These are phyloP conservation scores for Peniophora sp. DNA, from an alignment of 1,284 basidiomycete species.

Conservation along the genomic window DNA sequence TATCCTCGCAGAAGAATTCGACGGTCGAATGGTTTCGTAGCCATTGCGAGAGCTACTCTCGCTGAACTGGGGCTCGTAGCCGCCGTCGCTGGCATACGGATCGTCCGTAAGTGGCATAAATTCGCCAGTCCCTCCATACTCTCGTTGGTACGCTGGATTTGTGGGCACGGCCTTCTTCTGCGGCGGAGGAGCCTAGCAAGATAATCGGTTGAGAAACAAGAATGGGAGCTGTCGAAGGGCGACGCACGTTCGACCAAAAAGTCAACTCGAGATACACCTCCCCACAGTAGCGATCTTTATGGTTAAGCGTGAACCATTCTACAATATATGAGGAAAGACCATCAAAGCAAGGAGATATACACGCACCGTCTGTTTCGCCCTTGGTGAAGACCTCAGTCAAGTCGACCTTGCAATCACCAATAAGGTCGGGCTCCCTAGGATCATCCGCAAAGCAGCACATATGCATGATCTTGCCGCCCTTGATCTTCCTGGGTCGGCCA, in stretches of 20 bases:
- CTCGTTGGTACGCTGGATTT: constrained; percentile 40
- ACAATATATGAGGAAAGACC: constrained; percentile 6
- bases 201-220: constrained; percentile 3
- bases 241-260: constrained; percentile 88
- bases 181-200: constrained; percentile 58
- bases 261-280: constrained; percentile 94
- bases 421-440: constrained; percentile 89
- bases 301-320: constrained; percentile 92
- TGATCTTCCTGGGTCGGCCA: constrained; percentile 46
- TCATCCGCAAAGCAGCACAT: constrained; percentile 94
- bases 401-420: constrained; percentile 87
- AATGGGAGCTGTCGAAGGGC: background rate
- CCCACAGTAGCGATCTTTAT: constrained; percentile 90
- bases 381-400: constrained; percentile 87
- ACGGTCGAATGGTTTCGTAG: constrained; percentile 44
- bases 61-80: constrained; percentile 48
- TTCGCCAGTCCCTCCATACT: constrained; percentile 70
- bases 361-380: constrained; percentile 93
- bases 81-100: constrained; percentile 64
- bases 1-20: constrained; percentile 48
- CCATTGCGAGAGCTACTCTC: constrained; percentile 8
- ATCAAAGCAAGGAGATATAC: background rate
- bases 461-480: constrained; percentile 73
- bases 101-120: constrained; percentile 46
- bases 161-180: constrained; percentile 56